Base-by-base conservation (phyloP, 2,329 filamentous ascomycete genomes). In the Fusarium azukiicola region DNA sequence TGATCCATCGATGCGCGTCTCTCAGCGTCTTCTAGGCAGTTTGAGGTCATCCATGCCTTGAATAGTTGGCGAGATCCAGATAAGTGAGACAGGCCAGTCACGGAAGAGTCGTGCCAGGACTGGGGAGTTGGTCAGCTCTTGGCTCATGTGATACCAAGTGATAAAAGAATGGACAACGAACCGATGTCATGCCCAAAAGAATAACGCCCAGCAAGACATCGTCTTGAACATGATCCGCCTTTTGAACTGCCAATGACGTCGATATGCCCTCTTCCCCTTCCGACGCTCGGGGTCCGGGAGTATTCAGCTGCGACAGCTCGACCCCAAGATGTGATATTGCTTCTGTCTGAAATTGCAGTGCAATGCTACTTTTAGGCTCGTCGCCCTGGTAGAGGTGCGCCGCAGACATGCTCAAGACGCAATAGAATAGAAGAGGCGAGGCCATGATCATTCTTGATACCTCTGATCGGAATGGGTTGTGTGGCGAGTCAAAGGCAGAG, bases 121-220 rank as follows among this genome's bases (percentile, higher is more conserved):
- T 79, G 12, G 4, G 3, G 14, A 16, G 16, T 6, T 19, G n/a
- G 27, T 12, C 11, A 27, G 8, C 5, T 32, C 4, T 3, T 10
- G 1, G 5, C 12, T 3, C 3, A 4, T 19, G 32, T 23, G 27
- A 32, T 32, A 32, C 27, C 6, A 21, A 17, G 9, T 21, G 12
- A 9, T 32, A 2, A 2, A 23, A 47, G 0, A 40, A 21, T 9
- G 5, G 1, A 9, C 16, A n/a, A 47, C 71, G 4, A 49, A 79
- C 79, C 21, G 79, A 74, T 9, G 79, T 79, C 74, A 80, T 79
- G 5, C 79, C 74, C 1, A 80, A n/a, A 14, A 81, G 44, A 1
- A 80, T 74, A 6, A 77, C 69, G 1, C 73, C 67, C 1, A 81
- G 16, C 3, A 81, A 17, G 0, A 81, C n/a, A 7, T 79, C 74